Percentiles rank a stretch among this genome's conserved stretches.
Evolutionary conservation across 768 basidiomycete species (phyloP).

Genomic region (Naganishia vaughanmartiniae): DNA sequence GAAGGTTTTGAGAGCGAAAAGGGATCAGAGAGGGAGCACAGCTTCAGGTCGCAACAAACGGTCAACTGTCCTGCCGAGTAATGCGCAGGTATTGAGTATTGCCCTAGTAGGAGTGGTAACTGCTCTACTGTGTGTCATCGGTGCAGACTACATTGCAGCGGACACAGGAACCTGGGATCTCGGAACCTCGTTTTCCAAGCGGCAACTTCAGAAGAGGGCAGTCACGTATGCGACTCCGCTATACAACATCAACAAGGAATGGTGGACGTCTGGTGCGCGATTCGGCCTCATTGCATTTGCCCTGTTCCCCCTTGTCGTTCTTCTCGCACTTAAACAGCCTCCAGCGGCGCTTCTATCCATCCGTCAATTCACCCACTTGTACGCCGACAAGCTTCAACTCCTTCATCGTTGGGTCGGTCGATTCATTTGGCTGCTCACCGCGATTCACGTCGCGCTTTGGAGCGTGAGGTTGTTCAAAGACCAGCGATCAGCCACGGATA

Average conservation of each 20-base stretch:
- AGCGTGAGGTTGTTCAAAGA: slow-evolving; percentile 65
- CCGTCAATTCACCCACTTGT: slow-evolving; percentile 63
- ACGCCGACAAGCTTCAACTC: slow-evolving; percentile 71
- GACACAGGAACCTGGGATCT: slow-evolving; percentile 57
- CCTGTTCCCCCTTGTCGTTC: slow-evolving; percentile 66
- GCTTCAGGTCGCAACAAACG: slow-evolving; percentile 42
- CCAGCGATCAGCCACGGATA: slow-evolving; percentile 55
- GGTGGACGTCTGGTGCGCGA: slow-evolving; percentile 69
- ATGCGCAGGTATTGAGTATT: slow-evolving; percentile 63
- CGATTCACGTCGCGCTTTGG: slow-evolving; percentile 67
- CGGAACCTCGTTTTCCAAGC: slow-evolving; percentile 43
- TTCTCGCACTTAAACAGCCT: slow-evolving; percentile 66
- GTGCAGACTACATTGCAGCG: slow-evolving; percentile 68
- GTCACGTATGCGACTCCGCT: slow-evolving; percentile 56
- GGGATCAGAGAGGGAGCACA: slow-evolving; percentile 56
- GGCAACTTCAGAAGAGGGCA: slow-evolving; percentile 38
- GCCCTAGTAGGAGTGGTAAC: slow-evolving; percentile 55
- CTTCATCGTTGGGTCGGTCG: slow-evolving; percentile 71
- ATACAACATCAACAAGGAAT: slow-evolving; percentile 65
- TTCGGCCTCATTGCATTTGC: slow-evolving; percentile 71
- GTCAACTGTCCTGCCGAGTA: slow-evolving; percentile 57
- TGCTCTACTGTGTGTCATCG: slow-evolving; percentile 59
- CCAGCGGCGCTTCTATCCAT: slow-evolving; percentile 69
- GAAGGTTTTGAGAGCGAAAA: slow-evolving; percentile 61
- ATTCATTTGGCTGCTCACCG: slow-evolving; percentile 65